A percentile compares a stretch with the other conserved stretches of the same genome.
Evolutionary conservation across 2,329 filamentous ascomycete genomes (phyloP).

Genomic region (Colletotrichum sp.): DNA sequence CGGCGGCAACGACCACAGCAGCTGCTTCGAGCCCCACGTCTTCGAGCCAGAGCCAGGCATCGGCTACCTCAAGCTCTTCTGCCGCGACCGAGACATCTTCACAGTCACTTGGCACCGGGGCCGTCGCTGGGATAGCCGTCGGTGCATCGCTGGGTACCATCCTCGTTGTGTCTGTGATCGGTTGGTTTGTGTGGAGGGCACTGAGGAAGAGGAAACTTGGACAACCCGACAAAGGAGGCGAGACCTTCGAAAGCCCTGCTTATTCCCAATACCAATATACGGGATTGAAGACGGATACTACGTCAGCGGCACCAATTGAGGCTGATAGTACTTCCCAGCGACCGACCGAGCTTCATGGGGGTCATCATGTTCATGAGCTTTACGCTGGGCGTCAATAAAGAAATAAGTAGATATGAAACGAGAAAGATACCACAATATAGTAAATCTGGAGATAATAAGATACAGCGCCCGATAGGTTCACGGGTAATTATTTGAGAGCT

Average conservation of each 20-base stretch:
- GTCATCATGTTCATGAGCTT: not conserved
- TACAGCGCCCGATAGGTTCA: not conserved
- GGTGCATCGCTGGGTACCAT: not conserved
- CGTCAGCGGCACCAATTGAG: not conserved
- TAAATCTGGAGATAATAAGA: not conserved
- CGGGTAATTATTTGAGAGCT: too few species aligned
- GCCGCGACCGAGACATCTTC: not conserved
- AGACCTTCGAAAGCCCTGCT: not conserved
- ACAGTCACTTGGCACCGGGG: not conserved
- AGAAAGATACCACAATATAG: not conserved
- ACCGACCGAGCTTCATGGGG: accelerated
- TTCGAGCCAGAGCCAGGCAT: not conserved
- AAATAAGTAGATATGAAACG: not conserved
- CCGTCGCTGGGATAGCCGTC: not conserved
- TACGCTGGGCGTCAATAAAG: not conserved
- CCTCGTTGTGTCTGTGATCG: not conserved
- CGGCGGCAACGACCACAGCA: not conserved
- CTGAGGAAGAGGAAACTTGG: not conserved
- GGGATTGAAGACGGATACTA: not conserved
- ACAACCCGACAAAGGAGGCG: not conserved
- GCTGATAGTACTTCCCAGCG: not conserved
- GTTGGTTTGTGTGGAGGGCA: not conserved
- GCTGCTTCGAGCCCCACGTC: not conserved
- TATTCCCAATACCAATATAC: not conserved
- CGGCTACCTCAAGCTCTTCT: not conserved